Base-by-base conservation (phyloP, 2,329 filamentous ascomycete species). In the Verticillium dahliae region DNA sequence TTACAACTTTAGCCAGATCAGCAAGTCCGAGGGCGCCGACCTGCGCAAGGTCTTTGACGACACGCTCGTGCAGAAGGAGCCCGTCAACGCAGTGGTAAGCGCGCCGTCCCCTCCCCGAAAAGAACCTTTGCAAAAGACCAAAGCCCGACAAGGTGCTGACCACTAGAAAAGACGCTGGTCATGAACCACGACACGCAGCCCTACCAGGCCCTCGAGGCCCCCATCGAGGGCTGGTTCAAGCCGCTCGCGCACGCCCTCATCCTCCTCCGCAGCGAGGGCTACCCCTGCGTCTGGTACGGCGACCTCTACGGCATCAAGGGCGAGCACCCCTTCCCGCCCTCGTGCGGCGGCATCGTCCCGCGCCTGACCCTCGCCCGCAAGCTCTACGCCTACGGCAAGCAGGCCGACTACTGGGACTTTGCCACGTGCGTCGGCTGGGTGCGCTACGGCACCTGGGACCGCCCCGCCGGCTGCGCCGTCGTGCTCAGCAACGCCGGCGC, bases 221-320 rank as follows among this genome's bases (percentile, higher is more conserved):
- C 83, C 1, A 83, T 92, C 50, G 81, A 85, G 61, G 78, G 80
- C 33, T 87, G 84, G 75, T 90, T 92, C 77, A 90, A 90, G 72
- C 82, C 87, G 0, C 78, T 91, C 15, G 90, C 88, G 13, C 91
- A 92, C 71, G 77, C 87, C 0, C 79, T 92, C 55, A 90, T 91
- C 61, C 81, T 92, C 1, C 83, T 92, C 33, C 81, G 86, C 34
- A 70, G 77, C 55, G 75, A 82, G 22, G 87, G 87, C 27, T 84
- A 85, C 62, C 88, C 89, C 0, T 90, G 85, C 67, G 75, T 90
- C 38, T 91, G 89, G 73, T 91, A 88, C 71, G 88, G 88, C 38
- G 88, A 91, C 68, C 72, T 90, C 1, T 90, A 89, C 72, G 87
- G 87, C 27, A 84, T 86, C 62, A 75, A 77, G 58, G 72, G 73